Conservation (phyloP, 345 rosid genomes). For the Noccaea caerulescens region DNA sequence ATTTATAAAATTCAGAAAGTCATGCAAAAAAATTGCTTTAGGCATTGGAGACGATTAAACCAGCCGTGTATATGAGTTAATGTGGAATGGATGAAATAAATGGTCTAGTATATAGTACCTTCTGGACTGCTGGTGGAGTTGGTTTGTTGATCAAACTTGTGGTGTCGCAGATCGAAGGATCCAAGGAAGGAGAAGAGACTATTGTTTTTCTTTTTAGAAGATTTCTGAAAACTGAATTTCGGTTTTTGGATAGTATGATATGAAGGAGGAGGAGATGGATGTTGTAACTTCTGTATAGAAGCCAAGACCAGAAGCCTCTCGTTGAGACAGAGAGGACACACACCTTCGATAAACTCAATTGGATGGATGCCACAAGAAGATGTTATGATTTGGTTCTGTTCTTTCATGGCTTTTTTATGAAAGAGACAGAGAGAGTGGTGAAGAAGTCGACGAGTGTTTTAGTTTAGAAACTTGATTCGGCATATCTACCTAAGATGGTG, state of each 20-base stretch:
- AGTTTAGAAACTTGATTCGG: slow-evolving; percentile 3
- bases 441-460: slow-evolving; percentile 14
- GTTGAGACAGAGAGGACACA: slow-evolving; percentile 74
- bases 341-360: slow-evolving; percentile 58
- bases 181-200: slow-evolving; percentile 32
- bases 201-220: slow-evolving; percentile 4
- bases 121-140: slow-evolving; percentile 36
- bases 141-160: slow-evolving; percentile 18
- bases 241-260: slow-evolving; percentile 22
- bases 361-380: slow-evolving; percentile 81
- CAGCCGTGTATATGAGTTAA: background rate
- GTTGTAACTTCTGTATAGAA: slow-evolving; percentile 7
- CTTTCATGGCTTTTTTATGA: slow-evolving; percentile 48
- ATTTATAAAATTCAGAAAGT: background rate
- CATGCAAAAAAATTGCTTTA: background rate
- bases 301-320: slow-evolving; percentile 62
- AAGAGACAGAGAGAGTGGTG: slow-evolving; percentile 14
- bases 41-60: background rate
- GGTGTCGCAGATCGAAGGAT: slow-evolving; percentile 29
- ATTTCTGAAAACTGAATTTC: background rate
- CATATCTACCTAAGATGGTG: slow-evolving; percentile 29
- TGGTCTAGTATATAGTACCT: slow-evolving; percentile 25
- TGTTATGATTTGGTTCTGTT: slow-evolving; percentile 49
- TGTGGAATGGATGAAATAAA: background rate
- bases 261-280: slow-evolving; percentile 20